phyloP scores from a whole-genome alignment of 2,329 filamentous ascomycete genomes.

The Blastomyces silverae region DNA sequence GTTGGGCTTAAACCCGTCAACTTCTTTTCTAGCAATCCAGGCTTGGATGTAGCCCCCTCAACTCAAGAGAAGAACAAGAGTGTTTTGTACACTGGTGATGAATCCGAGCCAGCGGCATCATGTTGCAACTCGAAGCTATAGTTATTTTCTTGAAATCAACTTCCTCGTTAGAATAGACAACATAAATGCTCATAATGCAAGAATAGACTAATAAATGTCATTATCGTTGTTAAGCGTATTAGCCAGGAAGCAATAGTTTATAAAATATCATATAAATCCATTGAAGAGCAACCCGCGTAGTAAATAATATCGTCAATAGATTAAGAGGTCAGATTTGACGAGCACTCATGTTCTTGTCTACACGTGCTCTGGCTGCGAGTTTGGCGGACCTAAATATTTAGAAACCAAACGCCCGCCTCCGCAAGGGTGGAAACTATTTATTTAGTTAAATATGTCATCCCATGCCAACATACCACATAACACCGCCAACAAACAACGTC shows the following conservation, averaged over 20 bases:
- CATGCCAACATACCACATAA: too few species aligned
- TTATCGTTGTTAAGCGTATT: background rate
- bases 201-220: background rate
- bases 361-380: background rate
- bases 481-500: background rate
- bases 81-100: constrained; percentile 9
- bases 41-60: constrained; percentile 20
- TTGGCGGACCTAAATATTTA: too few species aligned
- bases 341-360: too few species aligned
- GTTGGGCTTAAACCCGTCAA: constrained; percentile 28
- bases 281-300: background rate
- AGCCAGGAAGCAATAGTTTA: background rate
- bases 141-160: background rate
- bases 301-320: background rate
- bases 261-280: background rate
- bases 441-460: too few species aligned
- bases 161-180: background rate
- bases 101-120: background rate
- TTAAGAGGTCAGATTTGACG: background rate
- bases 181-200: background rate
- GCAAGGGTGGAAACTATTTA: too few species aligned
- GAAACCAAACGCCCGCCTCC: too few species aligned
- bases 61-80: constrained; percentile 18
- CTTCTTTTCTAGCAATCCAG: constrained; percentile 28
- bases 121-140: background rate